Percentiles rank a stretch among this genome's conserved stretches.
Conservation (phyloP, 2,329 filamentous ascomycete genomes). For the Ascochyta fabae region DNA sequence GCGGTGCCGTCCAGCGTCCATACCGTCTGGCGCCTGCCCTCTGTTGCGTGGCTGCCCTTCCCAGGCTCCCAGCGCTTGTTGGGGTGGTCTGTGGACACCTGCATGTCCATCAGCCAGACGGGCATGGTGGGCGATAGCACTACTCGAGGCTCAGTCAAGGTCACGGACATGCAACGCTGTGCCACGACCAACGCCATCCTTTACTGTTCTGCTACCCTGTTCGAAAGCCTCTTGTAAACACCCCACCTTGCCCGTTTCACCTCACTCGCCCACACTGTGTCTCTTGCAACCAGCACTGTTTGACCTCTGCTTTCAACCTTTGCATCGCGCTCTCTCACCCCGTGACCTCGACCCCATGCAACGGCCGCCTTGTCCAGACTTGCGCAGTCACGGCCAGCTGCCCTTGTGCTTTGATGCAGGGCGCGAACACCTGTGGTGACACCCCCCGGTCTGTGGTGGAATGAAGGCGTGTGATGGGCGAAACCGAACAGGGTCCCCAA, state of each 20-base stretch:
- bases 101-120: constrained; percentile 6
- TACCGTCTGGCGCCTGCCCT: neutral
- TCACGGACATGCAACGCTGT: neutral
- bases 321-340: neutral
- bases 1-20: neutral
- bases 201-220: neutral
- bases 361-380: neutral
- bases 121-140: neutral
- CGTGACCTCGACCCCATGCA: neutral
- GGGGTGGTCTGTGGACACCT: constrained; percentile 8
- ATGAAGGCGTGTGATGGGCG: constrained; percentile 7
- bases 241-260: constrained; percentile 25
- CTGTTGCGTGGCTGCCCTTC: neutral
- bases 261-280: constrained; percentile 22
- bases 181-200: neutral
- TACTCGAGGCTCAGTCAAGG: neutral
- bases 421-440: constrained; percentile 12
- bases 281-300: constrained; percentile 25
- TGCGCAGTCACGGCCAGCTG: neutral
- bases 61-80: constrained; percentile 5
- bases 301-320: constrained; percentile 5
- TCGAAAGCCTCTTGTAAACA: constrained; percentile 3
- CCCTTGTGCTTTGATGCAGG: constrained; percentile 11
- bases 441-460: constrained; percentile 12
- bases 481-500: neutral